Evolutionary conservation across 345 rosid species (phyloP).

Genomic region (Gossypium thurberi): DNA sequence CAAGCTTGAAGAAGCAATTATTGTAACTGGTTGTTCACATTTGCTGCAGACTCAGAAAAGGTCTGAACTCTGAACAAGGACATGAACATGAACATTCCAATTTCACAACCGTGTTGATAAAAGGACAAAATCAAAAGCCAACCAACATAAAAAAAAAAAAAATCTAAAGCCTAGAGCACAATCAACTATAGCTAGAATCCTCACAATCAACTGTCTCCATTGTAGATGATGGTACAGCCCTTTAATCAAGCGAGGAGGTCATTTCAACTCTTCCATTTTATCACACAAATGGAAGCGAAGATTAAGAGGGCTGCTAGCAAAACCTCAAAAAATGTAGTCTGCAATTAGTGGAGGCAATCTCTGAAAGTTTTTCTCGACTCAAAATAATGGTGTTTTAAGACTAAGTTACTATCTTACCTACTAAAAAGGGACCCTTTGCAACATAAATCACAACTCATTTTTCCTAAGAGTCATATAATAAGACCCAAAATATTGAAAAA

Average conservation of each 20-base stretch:
- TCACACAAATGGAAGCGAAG: background rate
- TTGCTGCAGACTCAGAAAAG: background rate
- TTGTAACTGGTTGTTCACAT: background rate
- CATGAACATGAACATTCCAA: background rate
- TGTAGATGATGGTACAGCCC: background rate
- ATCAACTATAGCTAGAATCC: background rate
- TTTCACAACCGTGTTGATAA: background rate
- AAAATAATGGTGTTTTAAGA: constrained; percentile 2
- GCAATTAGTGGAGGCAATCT: constrained; percentile 1
- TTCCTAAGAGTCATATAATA: background rate
- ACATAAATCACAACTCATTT: constrained; percentile 3
- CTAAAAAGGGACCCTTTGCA: constrained; percentile 4
- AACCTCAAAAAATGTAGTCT: background rate
- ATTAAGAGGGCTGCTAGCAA: background rate
- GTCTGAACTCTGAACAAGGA: background rate
- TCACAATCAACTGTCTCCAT: background rate
- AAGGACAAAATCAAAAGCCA: background rate
- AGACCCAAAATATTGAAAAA: background rate
- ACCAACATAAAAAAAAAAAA: background rate
- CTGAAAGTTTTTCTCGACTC: background rate
- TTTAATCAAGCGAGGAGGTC: background rate
- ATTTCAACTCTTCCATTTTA: background rate
- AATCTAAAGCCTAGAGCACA: background rate
- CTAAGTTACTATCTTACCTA: constrained; percentile 5
- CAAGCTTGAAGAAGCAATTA: background rate